Percentiles rank a stretch among this genome's conserved stretches.
phyloP scores from a whole-genome alignment of 306 rosid genomes.

The Alnus glutinosa region DNA sequence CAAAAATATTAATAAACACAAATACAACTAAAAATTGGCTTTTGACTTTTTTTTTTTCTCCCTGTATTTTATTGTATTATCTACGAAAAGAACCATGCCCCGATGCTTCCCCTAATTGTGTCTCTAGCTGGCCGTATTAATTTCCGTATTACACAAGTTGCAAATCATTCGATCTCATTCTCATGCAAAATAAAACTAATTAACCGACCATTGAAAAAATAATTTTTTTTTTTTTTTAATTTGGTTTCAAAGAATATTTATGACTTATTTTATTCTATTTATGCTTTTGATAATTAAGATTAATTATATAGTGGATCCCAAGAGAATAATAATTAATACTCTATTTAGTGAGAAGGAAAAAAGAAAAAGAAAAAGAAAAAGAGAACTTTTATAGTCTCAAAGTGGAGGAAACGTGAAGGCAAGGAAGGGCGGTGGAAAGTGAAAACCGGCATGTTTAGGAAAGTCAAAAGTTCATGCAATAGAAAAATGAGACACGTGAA shows the following conservation, averaged over 20 bases:
- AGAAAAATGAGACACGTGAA: slow-evolving; percentile 30
- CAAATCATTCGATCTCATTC: neutral
- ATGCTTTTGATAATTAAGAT: neutral
- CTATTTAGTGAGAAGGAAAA: neutral
- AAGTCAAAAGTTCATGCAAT: slow-evolving; percentile 28
- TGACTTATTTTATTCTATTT: neutral
- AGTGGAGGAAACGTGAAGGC: slow-evolving; percentile 38
- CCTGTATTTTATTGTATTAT: too few relatives aligned
- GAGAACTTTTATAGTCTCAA: neutral
- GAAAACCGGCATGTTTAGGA: slow-evolving; percentile 26
- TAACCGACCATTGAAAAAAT: neutral
- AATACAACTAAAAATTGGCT: too few relatives aligned
- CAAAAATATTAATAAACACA: too few relatives aligned
- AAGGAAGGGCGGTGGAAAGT: slow-evolving; percentile 34
- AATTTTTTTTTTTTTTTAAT: neutral
- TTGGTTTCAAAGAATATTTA: neutral
- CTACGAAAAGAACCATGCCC: too few relatives aligned
- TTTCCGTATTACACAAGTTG: slow-evolving; percentile 11
- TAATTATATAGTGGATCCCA: neutral
- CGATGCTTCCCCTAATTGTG: too few relatives aligned
- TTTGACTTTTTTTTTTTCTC: too few relatives aligned
- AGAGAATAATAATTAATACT: neutral
- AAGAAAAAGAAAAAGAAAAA: neutral
- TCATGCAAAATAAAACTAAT: neutral
- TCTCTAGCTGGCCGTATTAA: slow-evolving; percentile 11